These are phyloP conservation scores for Penicillium corylophilum DNA, from an alignment of 2,329 filamentous ascomycete genomes.

Conservation along the genomic window DNA sequence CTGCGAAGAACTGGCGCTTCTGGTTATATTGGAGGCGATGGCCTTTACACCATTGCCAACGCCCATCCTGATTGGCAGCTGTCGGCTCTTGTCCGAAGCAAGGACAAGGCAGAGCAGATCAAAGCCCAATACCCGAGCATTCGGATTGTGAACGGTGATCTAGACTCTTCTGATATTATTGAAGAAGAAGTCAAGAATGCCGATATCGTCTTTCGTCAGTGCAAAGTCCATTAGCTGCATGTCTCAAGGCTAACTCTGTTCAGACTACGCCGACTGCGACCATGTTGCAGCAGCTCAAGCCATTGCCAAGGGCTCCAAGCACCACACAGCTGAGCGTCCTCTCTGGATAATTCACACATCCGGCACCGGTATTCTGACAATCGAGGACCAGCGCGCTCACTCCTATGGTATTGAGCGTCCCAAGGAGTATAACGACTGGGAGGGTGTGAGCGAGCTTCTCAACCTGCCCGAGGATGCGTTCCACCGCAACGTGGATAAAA, in stretches of 20 bases:
- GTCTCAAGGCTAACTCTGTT: background rate
- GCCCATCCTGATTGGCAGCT: constrained; percentile 50
- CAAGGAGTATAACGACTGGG: constrained; percentile 50
- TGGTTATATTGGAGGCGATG: constrained; percentile 56
- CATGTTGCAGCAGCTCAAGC: constrained; percentile 43
- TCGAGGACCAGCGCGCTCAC: constrained; percentile 41
- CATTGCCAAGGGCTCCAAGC: constrained; percentile 41
- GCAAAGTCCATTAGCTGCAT: background rate
- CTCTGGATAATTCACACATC: constrained; percentile 48
- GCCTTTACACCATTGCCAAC: constrained; percentile 47
- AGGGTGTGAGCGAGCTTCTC: constrained; percentile 42
- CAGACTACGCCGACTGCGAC: constrained; percentile 45
- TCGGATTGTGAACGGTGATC: constrained; percentile 43
- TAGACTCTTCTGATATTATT: constrained; percentile 43
- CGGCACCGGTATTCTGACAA: constrained; percentile 44
- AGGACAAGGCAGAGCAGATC: constrained; percentile 43
- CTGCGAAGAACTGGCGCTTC: constrained; percentile 50
- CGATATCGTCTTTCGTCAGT: constrained; percentile 48
- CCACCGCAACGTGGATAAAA: constrained; percentile 43
- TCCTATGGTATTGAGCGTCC: constrained; percentile 42
- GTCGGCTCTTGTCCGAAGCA: constrained; percentile 45
- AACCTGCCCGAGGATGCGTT: constrained; percentile 43
- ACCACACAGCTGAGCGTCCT: constrained; percentile 36
- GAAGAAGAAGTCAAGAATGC: constrained; percentile 47
- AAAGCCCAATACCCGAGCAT: constrained; percentile 42